Conservation (phyloP, 805 yeast species). For the Myxozyma neglecta region DNA sequence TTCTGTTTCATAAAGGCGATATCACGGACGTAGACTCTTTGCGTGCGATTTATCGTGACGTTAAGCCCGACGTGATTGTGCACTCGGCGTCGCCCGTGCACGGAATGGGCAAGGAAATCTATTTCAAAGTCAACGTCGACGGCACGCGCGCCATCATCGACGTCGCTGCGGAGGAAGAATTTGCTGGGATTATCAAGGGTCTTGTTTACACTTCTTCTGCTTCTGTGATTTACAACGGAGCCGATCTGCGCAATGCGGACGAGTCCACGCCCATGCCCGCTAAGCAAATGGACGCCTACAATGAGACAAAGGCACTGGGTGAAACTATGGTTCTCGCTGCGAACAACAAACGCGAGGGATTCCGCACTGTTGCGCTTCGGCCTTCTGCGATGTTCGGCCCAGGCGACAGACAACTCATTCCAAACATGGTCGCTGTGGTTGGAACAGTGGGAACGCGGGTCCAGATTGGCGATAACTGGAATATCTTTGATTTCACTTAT, state of each 20-base stretch:
- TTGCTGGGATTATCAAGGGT: slow-evolving; percentile 49
- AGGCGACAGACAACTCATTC: slow-evolving; percentile 95
- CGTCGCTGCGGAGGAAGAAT: slow-evolving; percentile 35
- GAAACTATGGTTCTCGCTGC: slow-evolving; percentile 78
- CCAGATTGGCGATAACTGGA: slow-evolving; percentile 92
- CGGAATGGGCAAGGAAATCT: slow-evolving; percentile 77
- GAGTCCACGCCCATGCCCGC: slow-evolving; percentile 92
- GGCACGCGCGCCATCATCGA: slow-evolving; percentile 77
- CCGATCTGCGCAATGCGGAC: slow-evolving; percentile 85
- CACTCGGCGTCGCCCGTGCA: slow-evolving; percentile 98
- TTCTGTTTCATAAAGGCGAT: slow-evolving; percentile 76
- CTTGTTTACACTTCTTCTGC: slow-evolving; percentile 95
- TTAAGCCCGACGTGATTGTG: slow-evolving; percentile 73
- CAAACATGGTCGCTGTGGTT: slow-evolving; percentile 84
- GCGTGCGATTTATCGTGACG: slow-evolving; percentile 54
- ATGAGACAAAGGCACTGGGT: slow-evolving; percentile 76
- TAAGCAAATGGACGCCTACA: slow-evolving; percentile 93
- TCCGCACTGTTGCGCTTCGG: slow-evolving; percentile 81
- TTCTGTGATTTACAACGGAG: slow-evolving; percentile 96
- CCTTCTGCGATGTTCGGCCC: slow-evolving; percentile 98
- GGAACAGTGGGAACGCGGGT: slow-evolving; percentile 82
- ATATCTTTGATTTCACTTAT: slow-evolving; percentile 93
- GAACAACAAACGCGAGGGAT: slow-evolving; percentile 51
- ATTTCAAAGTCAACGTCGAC: slow-evolving; percentile 83
- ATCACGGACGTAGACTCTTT: slow-evolving; percentile 66